Conservation (phyloP, 805 yeast species). For the Pichia membranifaciens region DNA sequence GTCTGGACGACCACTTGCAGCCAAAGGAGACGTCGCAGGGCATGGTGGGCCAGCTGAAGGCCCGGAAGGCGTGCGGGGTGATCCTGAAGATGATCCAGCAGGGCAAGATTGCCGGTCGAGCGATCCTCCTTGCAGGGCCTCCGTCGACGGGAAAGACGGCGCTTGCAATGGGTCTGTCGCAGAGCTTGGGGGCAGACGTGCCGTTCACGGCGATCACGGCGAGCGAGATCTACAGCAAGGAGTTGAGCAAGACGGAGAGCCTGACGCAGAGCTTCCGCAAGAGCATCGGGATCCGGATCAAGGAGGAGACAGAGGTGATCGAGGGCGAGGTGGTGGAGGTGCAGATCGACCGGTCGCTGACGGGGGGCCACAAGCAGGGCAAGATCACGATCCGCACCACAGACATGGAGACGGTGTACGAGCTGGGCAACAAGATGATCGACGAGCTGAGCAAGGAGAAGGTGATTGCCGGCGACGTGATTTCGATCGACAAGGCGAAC, state of each 20-base stretch:
- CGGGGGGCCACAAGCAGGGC: conserved; percentile 81
- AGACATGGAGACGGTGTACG: conserved; percentile 85
- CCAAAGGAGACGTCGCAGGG: conserved; percentile 89
- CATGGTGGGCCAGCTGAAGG: conserved; percentile 68
- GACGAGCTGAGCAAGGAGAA: conserved; percentile 90
- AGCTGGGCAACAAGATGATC: conserved; percentile 46
- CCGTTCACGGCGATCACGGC: conserved; percentile 98
- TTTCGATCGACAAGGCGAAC: conserved; percentile 93
- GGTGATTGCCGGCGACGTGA: conserved; percentile 92
- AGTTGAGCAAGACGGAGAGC: conserved; percentile 93
- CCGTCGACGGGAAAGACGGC: conserved; percentile 99
- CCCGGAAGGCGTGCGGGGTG: conserved; percentile 91
- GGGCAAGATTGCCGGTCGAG: conserved; percentile 91
- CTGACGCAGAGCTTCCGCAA: conserved; percentile 94
- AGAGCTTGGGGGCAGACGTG: conserved; percentile 93
- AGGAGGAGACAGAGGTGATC: conserved; percentile 95
- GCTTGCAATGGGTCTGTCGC: conserved; percentile 90
- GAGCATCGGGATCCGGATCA: conserved; percentile 92
- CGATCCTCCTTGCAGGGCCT: conserved; percentile 92
- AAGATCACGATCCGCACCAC: conserved; percentile 82
- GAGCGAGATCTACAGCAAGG: conserved; percentile 89
- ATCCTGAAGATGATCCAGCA: conserved; percentile 89
- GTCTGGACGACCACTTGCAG: conserved; percentile 81
- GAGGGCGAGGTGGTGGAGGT: conserved; percentile 97
- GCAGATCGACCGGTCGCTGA: conserved; percentile 88